phyloP scores from a whole-genome alignment of 2,329 filamentous ascomycete species.

The Aspergillus amoenus region DNA sequence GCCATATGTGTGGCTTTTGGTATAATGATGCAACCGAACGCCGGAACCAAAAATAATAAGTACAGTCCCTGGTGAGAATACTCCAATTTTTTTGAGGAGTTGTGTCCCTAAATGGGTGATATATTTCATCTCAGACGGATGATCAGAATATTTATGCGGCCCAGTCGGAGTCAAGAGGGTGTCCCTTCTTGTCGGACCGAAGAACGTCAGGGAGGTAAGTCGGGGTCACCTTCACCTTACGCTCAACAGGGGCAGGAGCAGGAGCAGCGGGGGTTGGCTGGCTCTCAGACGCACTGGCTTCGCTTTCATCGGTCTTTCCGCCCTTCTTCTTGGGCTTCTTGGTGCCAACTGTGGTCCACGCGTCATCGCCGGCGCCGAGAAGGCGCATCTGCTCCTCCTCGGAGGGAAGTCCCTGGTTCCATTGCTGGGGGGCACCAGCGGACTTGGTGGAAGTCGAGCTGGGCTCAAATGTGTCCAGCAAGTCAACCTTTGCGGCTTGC shows the following conservation, averaged over 20 bases:
- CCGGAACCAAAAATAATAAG: conserved; percentile 35
- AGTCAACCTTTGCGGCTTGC: conserved; percentile 22
- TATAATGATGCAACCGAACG: conserved; percentile 33
- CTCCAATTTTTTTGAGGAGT: conserved; percentile 1
- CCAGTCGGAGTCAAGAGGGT: conserved; percentile 48
- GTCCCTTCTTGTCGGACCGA: conserved; percentile 37
- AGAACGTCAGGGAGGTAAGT: conserved; percentile 35
- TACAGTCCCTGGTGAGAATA: conserved; percentile 27
- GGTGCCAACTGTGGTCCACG: conserved; percentile 62
- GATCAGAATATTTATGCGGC: conserved; percentile 29
- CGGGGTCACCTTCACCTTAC: conserved; percentile 36
- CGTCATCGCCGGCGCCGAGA: conserved; percentile 51
- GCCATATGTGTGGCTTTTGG: conserved; percentile 22
- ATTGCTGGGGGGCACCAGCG: conserved; percentile 33
- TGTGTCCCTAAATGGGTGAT: background rate
- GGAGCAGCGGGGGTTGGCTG: conserved; percentile 26
- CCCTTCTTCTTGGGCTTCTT: conserved; percentile 57
- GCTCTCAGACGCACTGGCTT: conserved; percentile 41
- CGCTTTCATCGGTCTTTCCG: conserved; percentile 44
- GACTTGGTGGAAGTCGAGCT: conserved; percentile 17
- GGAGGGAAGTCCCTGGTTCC: conserved; percentile 52
- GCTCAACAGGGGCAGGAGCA: conserved; percentile 28
- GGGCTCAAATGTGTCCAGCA: conserved; percentile 47
- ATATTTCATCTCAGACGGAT: conserved; percentile 4
- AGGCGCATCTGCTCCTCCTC: conserved; percentile 63